These are phyloP conservation scores for Xylaria sp. DNA, from an alignment of 495 filamentous ascomycete species.

Conservation along the genomic window DNA sequence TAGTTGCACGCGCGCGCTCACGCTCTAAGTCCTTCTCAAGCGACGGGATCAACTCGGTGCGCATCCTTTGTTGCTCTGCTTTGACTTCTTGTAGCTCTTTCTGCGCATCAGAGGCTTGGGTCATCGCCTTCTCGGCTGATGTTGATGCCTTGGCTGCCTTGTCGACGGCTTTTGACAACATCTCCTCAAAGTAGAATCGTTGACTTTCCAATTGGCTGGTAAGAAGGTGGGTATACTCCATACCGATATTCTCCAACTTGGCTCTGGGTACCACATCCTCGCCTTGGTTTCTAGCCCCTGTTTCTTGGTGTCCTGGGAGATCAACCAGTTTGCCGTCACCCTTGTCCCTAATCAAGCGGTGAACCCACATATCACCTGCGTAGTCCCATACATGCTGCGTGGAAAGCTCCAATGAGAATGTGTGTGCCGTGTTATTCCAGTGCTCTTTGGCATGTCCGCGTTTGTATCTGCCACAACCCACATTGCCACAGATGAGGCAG, in stretches of 20 bases:
- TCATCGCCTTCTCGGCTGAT: slow-evolving; percentile 67
- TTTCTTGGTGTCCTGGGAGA: slow-evolving; percentile 60
- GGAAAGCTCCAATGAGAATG: slow-evolving; percentile 88
- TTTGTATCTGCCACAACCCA: slow-evolving; percentile 94
- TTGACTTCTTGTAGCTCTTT: slow-evolving; percentile 59
- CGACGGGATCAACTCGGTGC: slow-evolving; percentile 63
- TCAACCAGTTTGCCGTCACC: slow-evolving; percentile 90
- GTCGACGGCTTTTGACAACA: slow-evolving; percentile 88
- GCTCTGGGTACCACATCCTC: slow-evolving; percentile 83
- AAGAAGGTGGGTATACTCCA: slow-evolving; percentile 93
- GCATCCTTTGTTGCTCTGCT: slow-evolving; percentile 61
- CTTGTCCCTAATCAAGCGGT: slow-evolving; percentile 91
- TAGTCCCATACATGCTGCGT: slow-evolving; percentile 99
- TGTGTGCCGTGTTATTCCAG: slow-evolving; percentile 87
- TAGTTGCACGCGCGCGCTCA: slow-evolving; percentile 69
- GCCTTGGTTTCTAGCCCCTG: slow-evolving; percentile 32
- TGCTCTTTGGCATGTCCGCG: slow-evolving; percentile 92
- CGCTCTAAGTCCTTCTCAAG: slow-evolving; percentile 76
- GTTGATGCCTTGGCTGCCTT: slow-evolving; percentile 80
- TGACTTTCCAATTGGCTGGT: slow-evolving; percentile 92
- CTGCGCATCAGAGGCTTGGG: slow-evolving; percentile 59
- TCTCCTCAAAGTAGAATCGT: slow-evolving; percentile 91
- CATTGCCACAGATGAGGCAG: slow-evolving; percentile 89
- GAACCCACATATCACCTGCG: slow-evolving; percentile 90
- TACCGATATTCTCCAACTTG: slow-evolving; percentile 89